Conservation (phyloP, 768 basidiomycete species). For the Hericium rajendrae region DNA sequence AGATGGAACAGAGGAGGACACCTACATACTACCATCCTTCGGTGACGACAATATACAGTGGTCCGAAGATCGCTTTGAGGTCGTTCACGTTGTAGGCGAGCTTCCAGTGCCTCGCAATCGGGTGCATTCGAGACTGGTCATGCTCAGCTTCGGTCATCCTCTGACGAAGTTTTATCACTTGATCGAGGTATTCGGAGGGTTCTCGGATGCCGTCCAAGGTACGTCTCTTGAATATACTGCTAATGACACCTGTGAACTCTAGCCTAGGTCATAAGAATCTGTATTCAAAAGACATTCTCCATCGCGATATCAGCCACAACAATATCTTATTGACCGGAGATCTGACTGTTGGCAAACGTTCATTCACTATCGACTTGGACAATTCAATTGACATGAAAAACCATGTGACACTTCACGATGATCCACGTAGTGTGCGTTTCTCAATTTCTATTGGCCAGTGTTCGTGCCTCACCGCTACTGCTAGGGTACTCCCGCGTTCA, state of each 20-base stretch:
- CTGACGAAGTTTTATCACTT: background rate
- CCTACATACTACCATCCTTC: too few species aligned
- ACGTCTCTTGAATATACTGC: background rate
- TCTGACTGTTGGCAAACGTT: background rate
- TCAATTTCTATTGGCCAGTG: background rate
- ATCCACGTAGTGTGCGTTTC: background rate
- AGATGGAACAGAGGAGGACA: too few species aligned
- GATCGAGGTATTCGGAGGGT: background rate
- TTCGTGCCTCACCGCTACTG: too few species aligned
- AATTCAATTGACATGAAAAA: background rate
- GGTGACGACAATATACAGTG: too few species aligned
- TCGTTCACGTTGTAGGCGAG: too few species aligned
- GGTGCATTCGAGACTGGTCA: background rate
- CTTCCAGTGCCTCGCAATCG: background rate
- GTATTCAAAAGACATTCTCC: background rate
- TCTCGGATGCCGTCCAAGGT: background rate
- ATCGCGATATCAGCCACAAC: background rate
- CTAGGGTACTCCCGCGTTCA: background rate
- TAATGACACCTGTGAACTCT: background rate
- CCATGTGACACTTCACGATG: background rate
- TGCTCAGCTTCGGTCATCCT: background rate
- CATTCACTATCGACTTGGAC: background rate
- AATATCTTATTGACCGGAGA: background rate
- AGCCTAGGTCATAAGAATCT: background rate
- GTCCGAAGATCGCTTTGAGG: too few species aligned